Conservation (phyloP, 495 filamentous ascomycete species). For the Tricharina praecox region DNA sequence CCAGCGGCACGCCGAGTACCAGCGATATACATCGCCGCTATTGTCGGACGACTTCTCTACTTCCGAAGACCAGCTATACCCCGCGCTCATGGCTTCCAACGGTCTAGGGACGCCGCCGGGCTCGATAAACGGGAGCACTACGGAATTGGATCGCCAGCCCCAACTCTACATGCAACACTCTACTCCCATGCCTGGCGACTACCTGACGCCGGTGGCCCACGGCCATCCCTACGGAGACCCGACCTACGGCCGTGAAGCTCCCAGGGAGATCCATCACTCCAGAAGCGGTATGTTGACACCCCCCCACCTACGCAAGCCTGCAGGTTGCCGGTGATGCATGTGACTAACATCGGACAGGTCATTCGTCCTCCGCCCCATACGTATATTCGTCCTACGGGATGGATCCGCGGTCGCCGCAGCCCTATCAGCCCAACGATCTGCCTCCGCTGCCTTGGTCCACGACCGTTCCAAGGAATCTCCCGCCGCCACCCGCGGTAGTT, state of each 20-base stretch:
- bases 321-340: neutral
- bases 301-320: neutral
- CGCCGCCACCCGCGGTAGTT: neutral
- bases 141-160: slow-evolving; percentile 1
- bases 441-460: slow-evolving; percentile 1
- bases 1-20: neutral
- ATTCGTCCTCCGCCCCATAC: neutral
- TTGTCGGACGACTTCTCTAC: neutral
- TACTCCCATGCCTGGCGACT: neutral
- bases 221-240: no score
- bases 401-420: neutral
- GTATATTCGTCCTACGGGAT: neutral
- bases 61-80: neutral
- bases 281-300: neutral
- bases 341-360: neutral
- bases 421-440: neutral
- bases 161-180: neutral
- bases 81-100: neutral
- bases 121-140: neutral
- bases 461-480: neutral
- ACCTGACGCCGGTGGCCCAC: neutral
- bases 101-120: slow-evolving; percentile 4
- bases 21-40: neutral
- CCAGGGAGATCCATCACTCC: neutral
- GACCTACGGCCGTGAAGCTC: neutral